phyloP scores from a whole-genome alignment of 2,329 filamentous ascomycete species.

The Ophiocordyceps unilateralis region DNA sequence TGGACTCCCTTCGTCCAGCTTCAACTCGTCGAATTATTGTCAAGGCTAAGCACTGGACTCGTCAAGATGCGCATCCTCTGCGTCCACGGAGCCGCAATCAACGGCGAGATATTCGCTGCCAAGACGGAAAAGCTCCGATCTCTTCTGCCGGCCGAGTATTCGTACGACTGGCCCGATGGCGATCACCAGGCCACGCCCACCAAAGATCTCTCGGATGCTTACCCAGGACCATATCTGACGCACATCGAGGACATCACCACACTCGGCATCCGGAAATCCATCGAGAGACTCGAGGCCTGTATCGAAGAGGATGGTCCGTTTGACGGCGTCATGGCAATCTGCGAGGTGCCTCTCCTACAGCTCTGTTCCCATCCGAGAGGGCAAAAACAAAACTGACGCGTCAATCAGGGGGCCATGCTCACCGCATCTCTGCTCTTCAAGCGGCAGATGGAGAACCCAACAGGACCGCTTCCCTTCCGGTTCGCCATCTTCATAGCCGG shows the following conservation, averaged over 20 bases:
- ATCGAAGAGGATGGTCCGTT: not conserved
- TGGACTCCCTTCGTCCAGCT: not conserved
- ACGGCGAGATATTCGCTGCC: not conserved
- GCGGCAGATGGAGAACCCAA: not conserved
- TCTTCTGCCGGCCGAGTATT: not conserved
- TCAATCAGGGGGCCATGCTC: not conserved
- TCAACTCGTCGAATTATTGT: not conserved
- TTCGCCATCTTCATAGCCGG: not conserved
- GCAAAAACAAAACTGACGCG: not conserved
- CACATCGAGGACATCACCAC: not conserved
- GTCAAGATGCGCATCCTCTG: constrained; percentile 1
- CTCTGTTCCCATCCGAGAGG: not conserved
- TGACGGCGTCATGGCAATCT: not conserved
- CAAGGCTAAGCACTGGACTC: no score
- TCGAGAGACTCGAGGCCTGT: not conserved
- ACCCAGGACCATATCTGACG: not conserved
- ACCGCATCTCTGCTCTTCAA: not conserved
- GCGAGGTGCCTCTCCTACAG: not conserved
- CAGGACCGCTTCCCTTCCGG: not conserved
- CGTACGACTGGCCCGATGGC: constrained; percentile 1
- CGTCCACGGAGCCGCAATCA: constrained; percentile 1
- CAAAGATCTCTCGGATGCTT: not conserved
- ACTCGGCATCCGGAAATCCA: not conserved
- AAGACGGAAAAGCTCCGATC: not conserved
- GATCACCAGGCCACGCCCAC: not conserved